A percentile compares a stretch with the other conserved stretches of the same genome.
Evolutionary conservation across 495 filamentous ascomycete genomes (phyloP).

Genomic region (Evernia prunastri): DNA sequence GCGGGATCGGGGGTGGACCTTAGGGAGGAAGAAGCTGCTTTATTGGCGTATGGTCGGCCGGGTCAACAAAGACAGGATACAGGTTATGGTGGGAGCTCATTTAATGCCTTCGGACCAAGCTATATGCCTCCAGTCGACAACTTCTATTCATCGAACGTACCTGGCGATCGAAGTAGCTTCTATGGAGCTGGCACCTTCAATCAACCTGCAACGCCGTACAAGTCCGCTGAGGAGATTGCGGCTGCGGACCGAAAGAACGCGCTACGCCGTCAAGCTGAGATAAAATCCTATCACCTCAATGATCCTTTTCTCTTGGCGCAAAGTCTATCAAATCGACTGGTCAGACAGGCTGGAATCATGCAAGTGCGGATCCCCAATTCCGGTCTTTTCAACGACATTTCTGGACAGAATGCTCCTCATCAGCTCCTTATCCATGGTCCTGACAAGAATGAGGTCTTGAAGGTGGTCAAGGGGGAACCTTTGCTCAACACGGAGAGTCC

Average conservation of each 20-base stretch:
- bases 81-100: slow-evolving; percentile 23
- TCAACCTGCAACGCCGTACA: slow-evolving; percentile 39
- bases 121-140: slow-evolving; percentile 40
- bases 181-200: slow-evolving; percentile 56
- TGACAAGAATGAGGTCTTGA: slow-evolving; percentile 43
- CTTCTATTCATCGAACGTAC: slow-evolving; percentile 44
- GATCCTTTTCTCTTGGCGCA: slow-evolving; percentile 53
- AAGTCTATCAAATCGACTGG: slow-evolving; percentile 42
- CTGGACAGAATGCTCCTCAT: slow-evolving; percentile 41
- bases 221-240: slow-evolving; percentile 40
- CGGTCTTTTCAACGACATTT: slow-evolving; percentile 50
- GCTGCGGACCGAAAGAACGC: slow-evolving; percentile 47
- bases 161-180: slow-evolving; percentile 43
- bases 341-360: slow-evolving; percentile 37
- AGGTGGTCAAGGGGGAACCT: slow-evolving; percentile 51
- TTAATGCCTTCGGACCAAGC: slow-evolving; percentile 39
- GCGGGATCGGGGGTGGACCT: slow-evolving; percentile 76
- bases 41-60: slow-evolving; percentile 52
- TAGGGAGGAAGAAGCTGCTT: slow-evolving; percentile 68
- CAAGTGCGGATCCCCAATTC: slow-evolving; percentile 58
- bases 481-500: slow-evolving; percentile 58
- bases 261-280: slow-evolving; percentile 41
- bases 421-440: slow-evolving; percentile 21
- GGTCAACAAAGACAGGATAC: slow-evolving; percentile 28
- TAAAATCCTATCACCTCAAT: slow-evolving; percentile 48